phyloP scores from a whole-genome alignment of 345 rosid genomes.

The Melaleuca alternifolia region DNA sequence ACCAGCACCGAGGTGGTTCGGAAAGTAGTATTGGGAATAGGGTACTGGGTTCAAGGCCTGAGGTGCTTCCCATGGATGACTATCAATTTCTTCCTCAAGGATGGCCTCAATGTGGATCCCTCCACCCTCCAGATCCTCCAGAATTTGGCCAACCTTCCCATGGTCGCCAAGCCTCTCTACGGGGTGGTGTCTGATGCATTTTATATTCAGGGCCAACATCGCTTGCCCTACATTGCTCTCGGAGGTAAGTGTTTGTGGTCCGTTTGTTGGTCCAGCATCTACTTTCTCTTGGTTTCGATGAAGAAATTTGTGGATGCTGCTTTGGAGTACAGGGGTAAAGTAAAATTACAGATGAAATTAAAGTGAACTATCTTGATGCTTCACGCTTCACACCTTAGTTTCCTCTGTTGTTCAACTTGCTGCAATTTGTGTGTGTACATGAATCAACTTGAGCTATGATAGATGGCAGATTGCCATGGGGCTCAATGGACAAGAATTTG shows the following conservation, averaged over 20 bases:
- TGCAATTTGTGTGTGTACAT: not conserved
- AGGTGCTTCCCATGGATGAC: slow-evolving; percentile 90
- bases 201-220: slow-evolving; percentile 67
- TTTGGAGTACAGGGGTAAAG: not conserved
- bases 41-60: slow-evolving; percentile 80
- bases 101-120: slow-evolving; percentile 61
- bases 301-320: not conserved
- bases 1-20: slow-evolving; percentile 11
- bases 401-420: not conserved
- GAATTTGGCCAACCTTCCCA: slow-evolving; percentile 76
- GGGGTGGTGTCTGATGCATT: slow-evolving; percentile 75
- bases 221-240: slow-evolving; percentile 84
- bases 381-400: not conserved
- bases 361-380: not conserved
- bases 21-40: slow-evolving; percentile 48
- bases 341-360: not conserved
- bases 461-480: not conserved
- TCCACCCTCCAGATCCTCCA: slow-evolving; percentile 80
- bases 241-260: slow-evolving; percentile 40
- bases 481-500: not conserved
- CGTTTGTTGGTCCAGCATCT: not conserved
- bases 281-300: not conserved
- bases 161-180: slow-evolving; percentile 79
- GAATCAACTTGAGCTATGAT: not conserved
- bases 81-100: slow-evolving; percentile 74